phyloP scores from a whole-genome alignment of 1,284 basidiomycete genomes.

The Papiliotrema laurentii region DNA sequence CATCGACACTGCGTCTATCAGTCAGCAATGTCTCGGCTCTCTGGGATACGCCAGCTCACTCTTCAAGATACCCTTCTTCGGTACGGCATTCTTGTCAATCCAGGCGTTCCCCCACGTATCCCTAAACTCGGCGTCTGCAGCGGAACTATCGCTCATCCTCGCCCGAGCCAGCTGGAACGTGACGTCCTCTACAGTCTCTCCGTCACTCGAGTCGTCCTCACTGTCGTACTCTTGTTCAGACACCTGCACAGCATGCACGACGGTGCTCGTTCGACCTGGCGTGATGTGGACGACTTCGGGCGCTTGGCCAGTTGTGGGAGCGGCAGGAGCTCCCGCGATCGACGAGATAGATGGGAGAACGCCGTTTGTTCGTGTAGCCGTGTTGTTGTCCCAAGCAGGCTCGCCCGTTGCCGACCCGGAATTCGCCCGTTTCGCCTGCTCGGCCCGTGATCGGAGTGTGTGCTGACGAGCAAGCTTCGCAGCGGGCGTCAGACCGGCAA shows the following conservation, averaged over 20 bases:
- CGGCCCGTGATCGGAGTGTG: slow-evolving; percentile 64
- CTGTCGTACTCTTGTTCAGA: slow-evolving; percentile 60
- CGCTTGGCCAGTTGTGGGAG: slow-evolving; percentile 36
- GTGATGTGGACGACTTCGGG: slow-evolving; percentile 27
- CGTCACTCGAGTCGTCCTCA: slow-evolving; percentile 55
- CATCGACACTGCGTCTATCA: slow-evolving; percentile 50
- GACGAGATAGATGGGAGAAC: slow-evolving; percentile 9
- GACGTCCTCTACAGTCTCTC: slow-evolving; percentile 58
- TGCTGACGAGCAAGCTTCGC: slow-evolving; percentile 88
- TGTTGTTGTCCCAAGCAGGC: slow-evolving; percentile 72
- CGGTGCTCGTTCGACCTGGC: slow-evolving; percentile 21
- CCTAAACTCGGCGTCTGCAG: slow-evolving; percentile 53
- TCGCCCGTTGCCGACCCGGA: slow-evolving; percentile 14
- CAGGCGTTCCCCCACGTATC: slow-evolving; percentile 59
- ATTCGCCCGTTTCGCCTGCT: slow-evolving; percentile 52
- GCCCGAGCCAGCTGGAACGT: slow-evolving; percentile 56
- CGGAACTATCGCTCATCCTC: slow-evolving; percentile 29
- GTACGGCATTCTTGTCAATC: slow-evolving; percentile 61
- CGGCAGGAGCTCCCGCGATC: slow-evolving; percentile 27
- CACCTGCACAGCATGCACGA: slow-evolving; percentile 36
- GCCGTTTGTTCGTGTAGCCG: slow-evolving; percentile 53
- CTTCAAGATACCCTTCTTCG: slow-evolving; percentile 84
- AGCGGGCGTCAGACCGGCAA: slow-evolving; percentile 82
- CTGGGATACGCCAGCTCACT: slow-evolving; percentile 52
- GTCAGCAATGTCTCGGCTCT: not conserved